Conservation (phyloP, 805 yeast genomes). For the Saccharomycopsis sp. region DNA sequence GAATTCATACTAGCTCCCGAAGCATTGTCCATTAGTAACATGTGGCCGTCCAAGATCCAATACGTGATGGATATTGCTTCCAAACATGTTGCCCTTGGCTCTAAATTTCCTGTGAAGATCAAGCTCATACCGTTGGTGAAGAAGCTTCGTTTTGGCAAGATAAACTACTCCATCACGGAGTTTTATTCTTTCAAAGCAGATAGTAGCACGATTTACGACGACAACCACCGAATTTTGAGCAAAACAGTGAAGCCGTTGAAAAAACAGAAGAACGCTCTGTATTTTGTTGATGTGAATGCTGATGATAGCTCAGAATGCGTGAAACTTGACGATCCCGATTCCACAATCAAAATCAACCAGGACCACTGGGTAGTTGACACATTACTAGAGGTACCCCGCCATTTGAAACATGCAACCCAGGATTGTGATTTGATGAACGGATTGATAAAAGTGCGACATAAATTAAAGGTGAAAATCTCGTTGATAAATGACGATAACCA, state of each 20-base stretch:
- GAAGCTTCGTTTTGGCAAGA: constrained; percentile 65
- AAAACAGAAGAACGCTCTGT: too few species aligned
- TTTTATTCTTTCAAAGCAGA: constrained; percentile 31
- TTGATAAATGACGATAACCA: constrained; percentile 74
- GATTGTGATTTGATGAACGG: constrained; percentile 67
- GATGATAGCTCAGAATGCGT: constrained; percentile 27
- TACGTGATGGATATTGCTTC: constrained; percentile 78
- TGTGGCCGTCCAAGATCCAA: constrained; percentile 92
- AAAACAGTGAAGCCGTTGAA: constrained; percentile 8
- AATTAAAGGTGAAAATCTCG: constrained; percentile 70
- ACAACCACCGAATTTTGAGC: constrained; percentile 1
- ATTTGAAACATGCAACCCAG: constrained; percentile 69
- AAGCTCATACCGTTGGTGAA: constrained; percentile 70
- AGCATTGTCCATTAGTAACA: constrained; percentile 85
- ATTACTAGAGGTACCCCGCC: constrained; percentile 55
- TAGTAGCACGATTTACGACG: constrained; percentile 9
- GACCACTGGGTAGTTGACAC: constrained; percentile 71
- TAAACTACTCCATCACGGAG: constrained; percentile 61
- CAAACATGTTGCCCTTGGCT: constrained; percentile 84
- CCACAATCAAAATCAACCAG: constrained; percentile 25
- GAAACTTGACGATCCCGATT: constrained; percentile 3
- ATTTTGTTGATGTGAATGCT: too few species aligned
- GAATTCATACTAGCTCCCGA: constrained; percentile 82
- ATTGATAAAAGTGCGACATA: constrained; percentile 72
- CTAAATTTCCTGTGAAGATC: constrained; percentile 58